Percentiles rank a stretch among this genome's conserved stretches.
These are phyloP conservation scores for Plasmodium sp. DNA, from an alignment of 169 alveolate genomes.

Conservation along the genomic window DNA sequence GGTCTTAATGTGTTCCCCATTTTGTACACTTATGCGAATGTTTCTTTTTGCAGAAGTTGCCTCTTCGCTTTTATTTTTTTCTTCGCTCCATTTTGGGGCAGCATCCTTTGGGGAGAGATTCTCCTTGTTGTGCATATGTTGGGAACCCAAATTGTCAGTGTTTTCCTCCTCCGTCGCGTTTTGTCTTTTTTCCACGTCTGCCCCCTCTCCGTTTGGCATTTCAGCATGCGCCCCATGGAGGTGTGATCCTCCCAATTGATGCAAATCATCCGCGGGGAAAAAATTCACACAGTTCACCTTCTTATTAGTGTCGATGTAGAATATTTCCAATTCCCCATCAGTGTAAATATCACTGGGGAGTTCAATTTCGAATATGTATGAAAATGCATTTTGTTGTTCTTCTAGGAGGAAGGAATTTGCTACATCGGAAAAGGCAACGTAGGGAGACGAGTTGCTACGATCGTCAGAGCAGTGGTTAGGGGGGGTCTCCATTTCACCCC, in stretches of 20 bases:
- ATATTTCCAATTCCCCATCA: slow-evolving; percentile 10
- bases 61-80: not conserved
- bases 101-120: not conserved
- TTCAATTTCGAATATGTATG: slow-evolving; percentile 25
- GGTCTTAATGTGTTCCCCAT: not conserved
- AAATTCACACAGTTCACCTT: slow-evolving; percentile 26
- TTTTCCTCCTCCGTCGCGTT: not conserved
- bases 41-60: not conserved
- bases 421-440: not conserved
- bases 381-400: slow-evolving; percentile 5
- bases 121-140: not conserved
- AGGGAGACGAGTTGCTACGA: not conserved
- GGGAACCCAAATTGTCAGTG: not conserved
- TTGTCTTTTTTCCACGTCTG: not conserved
- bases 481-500: not conserved
- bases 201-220: not conserved
- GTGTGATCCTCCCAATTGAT: not conserved
- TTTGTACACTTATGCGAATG: not conserved
- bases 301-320: slow-evolving; percentile 34
- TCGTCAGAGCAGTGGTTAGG: not conserved
- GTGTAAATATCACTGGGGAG: slow-evolving; percentile 44
- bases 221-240: not conserved
- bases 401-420: not conserved
- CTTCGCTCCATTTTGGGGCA: not conserved
- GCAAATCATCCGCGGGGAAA: slow-evolving; percentile 6